Percentiles rank a stretch among this genome's conserved stretches.
Conservation (phyloP, 164 flowering plant species). For the Tetracentron sinense region DNA sequence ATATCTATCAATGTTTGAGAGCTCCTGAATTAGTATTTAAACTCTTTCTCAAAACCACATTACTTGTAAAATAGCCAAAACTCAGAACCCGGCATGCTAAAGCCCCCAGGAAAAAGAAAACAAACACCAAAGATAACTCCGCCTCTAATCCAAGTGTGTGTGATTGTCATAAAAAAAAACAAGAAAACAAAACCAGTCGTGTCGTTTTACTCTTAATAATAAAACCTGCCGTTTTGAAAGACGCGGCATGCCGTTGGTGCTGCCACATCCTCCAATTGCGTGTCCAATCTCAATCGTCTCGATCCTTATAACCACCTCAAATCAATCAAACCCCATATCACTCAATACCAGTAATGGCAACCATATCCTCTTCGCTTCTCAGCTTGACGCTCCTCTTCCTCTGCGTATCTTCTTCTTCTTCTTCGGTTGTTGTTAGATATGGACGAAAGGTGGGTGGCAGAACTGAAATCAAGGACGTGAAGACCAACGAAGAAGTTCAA, state of each 20-base stretch:
- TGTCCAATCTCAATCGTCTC: not conserved
- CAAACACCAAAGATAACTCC: too few species aligned
- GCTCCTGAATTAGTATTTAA: too few species aligned
- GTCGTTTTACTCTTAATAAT: too few species aligned
- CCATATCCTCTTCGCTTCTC: not conserved
- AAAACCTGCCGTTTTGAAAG: not conserved
- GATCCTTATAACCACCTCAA: not conserved
- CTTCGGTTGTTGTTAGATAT: not conserved
- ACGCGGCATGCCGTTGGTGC: slow-evolving; percentile 31
- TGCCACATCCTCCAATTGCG: slow-evolving; percentile 6
- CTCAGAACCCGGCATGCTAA: too few species aligned
- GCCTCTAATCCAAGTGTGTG: too few species aligned
- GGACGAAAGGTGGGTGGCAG: slow-evolving; percentile 30
- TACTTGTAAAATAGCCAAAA: too few species aligned
- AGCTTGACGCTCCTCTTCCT: not conserved
- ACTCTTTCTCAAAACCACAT: too few species aligned
- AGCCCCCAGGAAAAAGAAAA: too few species aligned
- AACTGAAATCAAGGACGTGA: slow-evolving; percentile 29
- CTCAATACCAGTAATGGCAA: not conserved
- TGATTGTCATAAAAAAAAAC: too few species aligned
- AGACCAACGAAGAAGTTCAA: slow-evolving; percentile 39
- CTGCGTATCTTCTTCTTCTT: not conserved
- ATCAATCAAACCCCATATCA: too few species aligned
- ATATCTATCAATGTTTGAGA: too few species aligned
- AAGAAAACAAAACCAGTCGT: not conserved